Evolutionary conservation across 495 filamentous ascomycete species (phyloP).

Genomic region (Penicillium paradoxum): DNA sequence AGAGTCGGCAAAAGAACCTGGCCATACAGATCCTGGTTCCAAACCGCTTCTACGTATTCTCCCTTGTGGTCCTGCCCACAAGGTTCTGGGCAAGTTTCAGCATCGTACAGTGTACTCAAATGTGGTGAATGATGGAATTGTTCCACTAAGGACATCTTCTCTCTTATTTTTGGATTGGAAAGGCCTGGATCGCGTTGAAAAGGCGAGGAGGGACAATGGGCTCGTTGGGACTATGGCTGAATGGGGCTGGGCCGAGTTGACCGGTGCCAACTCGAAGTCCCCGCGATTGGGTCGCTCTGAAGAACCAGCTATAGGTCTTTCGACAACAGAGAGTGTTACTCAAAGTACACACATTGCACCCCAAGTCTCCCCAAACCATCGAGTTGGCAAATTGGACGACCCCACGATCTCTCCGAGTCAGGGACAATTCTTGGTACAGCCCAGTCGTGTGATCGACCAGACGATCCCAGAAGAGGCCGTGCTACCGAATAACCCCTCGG

Average conservation of each 20-base stretch:
- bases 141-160: slow-evolving; percentile 90
- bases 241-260: slow-evolving; percentile 94
- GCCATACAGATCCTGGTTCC: slow-evolving; percentile 64
- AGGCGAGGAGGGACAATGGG: slow-evolving; percentile 86
- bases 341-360: background rate
- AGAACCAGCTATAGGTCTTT: slow-evolving; percentile 17
- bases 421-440: slow-evolving; percentile 18
- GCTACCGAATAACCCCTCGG: slow-evolving; percentile 10
- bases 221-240: slow-evolving; percentile 85
- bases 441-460: slow-evolving; percentile 1
- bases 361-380: background rate
- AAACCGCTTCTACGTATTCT: slow-evolving; percentile 90
- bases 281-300: slow-evolving; percentile 34
- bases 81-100: slow-evolving; percentile 77
- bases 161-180: slow-evolving; percentile 97
- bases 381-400: background rate
- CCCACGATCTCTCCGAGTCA: slow-evolving; percentile 15
- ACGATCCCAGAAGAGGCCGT: slow-evolving; percentile 3
- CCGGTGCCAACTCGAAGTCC: slow-evolving; percentile 65
- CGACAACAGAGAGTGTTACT: slow-evolving; percentile 21
- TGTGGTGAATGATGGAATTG: slow-evolving; percentile 97
- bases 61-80: slow-evolving; percentile 88
- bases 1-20: slow-evolving; percentile 58
- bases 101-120: slow-evolving; percentile 95
- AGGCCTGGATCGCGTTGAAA: slow-evolving; percentile 87